Evolutionary conservation across 192 early-diverging fungal genomes (phyloP).

Genomic region (Backusella luteola): DNA sequence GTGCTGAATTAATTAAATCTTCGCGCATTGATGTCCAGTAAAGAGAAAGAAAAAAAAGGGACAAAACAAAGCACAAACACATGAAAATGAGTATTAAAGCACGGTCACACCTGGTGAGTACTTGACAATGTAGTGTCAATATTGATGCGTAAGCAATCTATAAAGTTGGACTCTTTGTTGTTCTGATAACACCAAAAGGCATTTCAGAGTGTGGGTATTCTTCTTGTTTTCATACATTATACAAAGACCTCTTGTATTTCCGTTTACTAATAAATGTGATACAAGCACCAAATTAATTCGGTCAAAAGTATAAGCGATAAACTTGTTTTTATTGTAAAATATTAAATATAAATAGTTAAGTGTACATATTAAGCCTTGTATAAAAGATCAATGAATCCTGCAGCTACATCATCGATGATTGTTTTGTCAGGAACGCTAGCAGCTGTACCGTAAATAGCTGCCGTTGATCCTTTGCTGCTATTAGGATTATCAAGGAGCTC

Average conservation of each 20-base stretch:
- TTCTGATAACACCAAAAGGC: neutral
- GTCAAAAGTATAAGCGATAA: neutral
- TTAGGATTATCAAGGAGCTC: constrained; percentile 66
- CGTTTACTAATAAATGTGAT: neutral
- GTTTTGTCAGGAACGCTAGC: constrained; percentile 82
- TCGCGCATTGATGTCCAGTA: constrained; percentile 47
- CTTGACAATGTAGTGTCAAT: neutral
- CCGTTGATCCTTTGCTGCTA: constrained; percentile 68
- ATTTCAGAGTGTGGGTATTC: neutral
- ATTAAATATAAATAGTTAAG: neutral
- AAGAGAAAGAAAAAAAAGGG: neutral
- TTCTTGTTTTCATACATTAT: neutral
- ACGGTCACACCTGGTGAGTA: neutral
- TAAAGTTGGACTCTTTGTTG: neutral
- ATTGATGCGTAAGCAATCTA: neutral
- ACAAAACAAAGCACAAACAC: neutral
- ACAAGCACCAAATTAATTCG: neutral
- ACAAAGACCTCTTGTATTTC: neutral
- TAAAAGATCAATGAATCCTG: constrained; percentile 85
- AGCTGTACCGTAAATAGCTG: constrained; percentile 93
- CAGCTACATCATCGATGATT: constrained; percentile 84
- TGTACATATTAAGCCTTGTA: constrained; percentile 54
- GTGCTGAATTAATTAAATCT: constrained; percentile 78
- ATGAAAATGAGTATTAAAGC: neutral
- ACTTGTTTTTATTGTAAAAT: neutral